These are phyloP conservation scores for Wallacemonas sp. DNA, from an alignment of 208 protist species.

Conservation along the genomic window DNA sequence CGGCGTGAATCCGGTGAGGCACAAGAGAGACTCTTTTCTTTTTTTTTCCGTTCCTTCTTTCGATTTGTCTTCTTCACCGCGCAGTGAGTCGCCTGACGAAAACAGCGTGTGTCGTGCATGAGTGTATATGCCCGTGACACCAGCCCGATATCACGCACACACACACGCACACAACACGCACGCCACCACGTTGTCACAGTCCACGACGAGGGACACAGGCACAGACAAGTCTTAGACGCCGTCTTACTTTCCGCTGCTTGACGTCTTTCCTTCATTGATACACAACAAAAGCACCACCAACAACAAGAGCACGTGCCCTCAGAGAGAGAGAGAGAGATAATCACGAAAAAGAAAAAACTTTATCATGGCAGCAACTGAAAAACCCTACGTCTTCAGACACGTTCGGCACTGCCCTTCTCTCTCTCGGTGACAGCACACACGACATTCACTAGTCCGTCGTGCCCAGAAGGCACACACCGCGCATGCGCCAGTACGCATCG, in stretches of 20 bases:
- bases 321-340: background rate
- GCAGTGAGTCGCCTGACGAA: background rate
- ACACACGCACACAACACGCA: background rate
- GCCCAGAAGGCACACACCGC: constrained; percentile 93
- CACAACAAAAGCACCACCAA: constrained; percentile 1
- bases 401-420: background rate
- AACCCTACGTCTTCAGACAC: background rate
- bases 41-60: constrained; percentile 1
- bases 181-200: background rate
- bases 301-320: too few relatives aligned
- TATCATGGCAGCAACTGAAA: constrained; percentile 4
- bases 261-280: background rate
- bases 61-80: background rate
- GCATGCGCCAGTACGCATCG: constrained; percentile 96
- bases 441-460: constrained; percentile 60
- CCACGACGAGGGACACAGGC: background rate
- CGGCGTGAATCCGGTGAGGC: too few relatives aligned
- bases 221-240: background rate
- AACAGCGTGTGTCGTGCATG: background rate
- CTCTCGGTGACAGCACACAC: background rate
- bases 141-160: constrained; percentile 4
- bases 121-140: background rate
- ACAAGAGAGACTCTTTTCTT: too few relatives aligned
- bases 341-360: constrained; percentile 10
- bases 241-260: background rate